Conservation (phyloP, 805 yeast genomes). For the Saccharomyces mikatae region DNA sequence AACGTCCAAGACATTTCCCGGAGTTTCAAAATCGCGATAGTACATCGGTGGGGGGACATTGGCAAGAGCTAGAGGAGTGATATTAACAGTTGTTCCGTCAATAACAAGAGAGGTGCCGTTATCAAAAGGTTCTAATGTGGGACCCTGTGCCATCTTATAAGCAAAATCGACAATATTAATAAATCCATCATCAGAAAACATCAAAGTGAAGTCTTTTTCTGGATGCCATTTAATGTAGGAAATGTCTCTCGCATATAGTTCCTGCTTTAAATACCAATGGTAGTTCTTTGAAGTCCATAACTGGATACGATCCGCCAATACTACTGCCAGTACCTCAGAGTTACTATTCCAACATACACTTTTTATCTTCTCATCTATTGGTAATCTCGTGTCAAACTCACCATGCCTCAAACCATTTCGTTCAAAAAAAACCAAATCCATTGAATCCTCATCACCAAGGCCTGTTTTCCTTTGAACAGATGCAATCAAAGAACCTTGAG, state of each 20-base stretch:
- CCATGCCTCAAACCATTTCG: conserved; percentile 90
- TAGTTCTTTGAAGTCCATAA: conserved; percentile 89
- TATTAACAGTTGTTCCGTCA: conserved; percentile 62
- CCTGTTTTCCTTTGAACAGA: conserved; percentile 56
- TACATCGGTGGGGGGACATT: conserved; percentile 94
- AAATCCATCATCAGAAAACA: conserved; percentile 48
- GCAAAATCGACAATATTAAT: conserved; percentile 64
- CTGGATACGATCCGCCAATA: conserved; percentile 55
- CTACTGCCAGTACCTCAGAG: conserved; percentile 70
- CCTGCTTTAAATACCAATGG: conserved; percentile 92
- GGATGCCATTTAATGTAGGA: conserved; percentile 71
- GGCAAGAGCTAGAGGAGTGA: conserved; percentile 79
- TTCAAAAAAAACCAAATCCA: conserved; percentile 71
- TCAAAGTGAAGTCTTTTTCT: conserved; percentile 70
- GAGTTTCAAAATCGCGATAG: conserved; percentile 54
- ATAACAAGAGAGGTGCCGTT: conserved; percentile 71
- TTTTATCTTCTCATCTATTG: conserved; percentile 41
- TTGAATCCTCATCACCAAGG: conserved; percentile 35
- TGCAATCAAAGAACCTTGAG: conserved; percentile 82
- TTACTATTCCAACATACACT: conserved; percentile 72
- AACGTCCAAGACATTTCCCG: conserved; percentile 50
- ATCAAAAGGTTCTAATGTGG: conserved; percentile 59
- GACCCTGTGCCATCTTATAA: conserved; percentile 56
- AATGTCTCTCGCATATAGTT: conserved; percentile 35
- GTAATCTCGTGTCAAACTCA: conserved; percentile 63